Base-by-base conservation (phyloP, 2,329 filamentous ascomycete genomes). In the Pseudopithomyces maydicus region DNA sequence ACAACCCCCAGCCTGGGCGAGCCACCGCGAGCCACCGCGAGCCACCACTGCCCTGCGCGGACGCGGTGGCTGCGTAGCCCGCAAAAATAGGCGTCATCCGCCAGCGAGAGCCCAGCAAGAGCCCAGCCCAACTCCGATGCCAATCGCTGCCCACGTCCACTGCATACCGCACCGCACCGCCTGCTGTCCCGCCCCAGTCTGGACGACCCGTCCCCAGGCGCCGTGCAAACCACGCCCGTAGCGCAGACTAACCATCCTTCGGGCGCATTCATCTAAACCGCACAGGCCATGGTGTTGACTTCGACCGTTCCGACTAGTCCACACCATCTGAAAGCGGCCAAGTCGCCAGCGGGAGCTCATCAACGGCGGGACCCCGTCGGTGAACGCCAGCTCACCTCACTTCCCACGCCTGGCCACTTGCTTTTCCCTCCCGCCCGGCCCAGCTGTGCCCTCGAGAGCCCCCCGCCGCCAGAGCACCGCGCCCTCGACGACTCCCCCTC, bases 11-110 rank as follows among this genome's bases (percentile, higher is more conserved):
- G 32, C 23, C 33, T 17, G 5, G 11, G 43, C 43, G 8, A 35
- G 44, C 26, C 26, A 17, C 29, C 33, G 23, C 7, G 33, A 49
- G 46, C 38, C 26, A 29, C 48, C 35, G 48, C 48, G 46, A 51
- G 53, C 29, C 53, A 32, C 8, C 41, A 29, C 45, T 20, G 43
- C 32, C 33, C 47, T 41, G 22, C 23, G 50, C 50, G 33, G 50
- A 53, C 45, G 36, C 50, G 10, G 42, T 46, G 29, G 35, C 54
- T 39, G 44, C 54, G 32, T 56, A 49, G 50, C 42, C 51, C 55
- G 32, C 49, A 54, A 50, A 50, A 50, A 57, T 57, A 57, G 55
- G 50, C 36, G 55, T 50, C 55, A 51, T 54, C 38, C 55, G 19
- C 26, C 54, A 39, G 44, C 47, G 29, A 10, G 12, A 42, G 43